phyloP scores from a whole-genome alignment of 1,284 basidiomycete species.

The Ustilago sp. region DNA sequence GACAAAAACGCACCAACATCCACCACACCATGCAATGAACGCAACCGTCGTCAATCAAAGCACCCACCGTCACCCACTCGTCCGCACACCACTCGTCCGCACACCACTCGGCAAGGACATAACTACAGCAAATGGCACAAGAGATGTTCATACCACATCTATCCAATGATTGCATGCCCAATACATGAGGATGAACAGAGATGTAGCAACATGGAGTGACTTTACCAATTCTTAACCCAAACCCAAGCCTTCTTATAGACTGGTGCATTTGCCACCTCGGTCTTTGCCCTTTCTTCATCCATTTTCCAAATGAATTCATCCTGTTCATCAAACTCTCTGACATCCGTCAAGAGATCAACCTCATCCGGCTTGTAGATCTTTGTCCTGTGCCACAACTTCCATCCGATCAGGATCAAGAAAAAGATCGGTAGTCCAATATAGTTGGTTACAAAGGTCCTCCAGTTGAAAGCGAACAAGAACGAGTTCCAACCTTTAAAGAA shows the following conservation, averaged over 20 bases:
- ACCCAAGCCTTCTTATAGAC: slow-evolving; percentile 42
- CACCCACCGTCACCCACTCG: no score
- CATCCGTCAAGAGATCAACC: slow-evolving; percentile 60
- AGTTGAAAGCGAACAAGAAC: slow-evolving; percentile 81
- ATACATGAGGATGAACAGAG: not conserved
- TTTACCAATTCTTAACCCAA: slow-evolving; percentile 52
- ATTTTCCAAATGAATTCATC: slow-evolving; percentile 41
- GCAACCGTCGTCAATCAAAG: no score
- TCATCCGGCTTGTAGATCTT: slow-evolving; percentile 48
- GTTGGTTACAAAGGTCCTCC: slow-evolving; percentile 75
- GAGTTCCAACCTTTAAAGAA: slow-evolving; percentile 73
- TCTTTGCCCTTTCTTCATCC: slow-evolving; percentile 44
- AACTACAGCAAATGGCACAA: no score
- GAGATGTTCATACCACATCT: no score
- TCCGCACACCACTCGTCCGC: no score
- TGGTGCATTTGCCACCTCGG: slow-evolving; percentile 15
- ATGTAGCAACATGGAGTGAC: not conserved
- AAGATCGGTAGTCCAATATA: slow-evolving; percentile 63
- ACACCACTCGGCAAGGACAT: no score
- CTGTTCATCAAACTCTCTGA: slow-evolving; percentile 48
- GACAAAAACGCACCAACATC: no score
- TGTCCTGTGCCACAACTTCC: slow-evolving; percentile 57
- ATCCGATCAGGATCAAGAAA: slow-evolving; percentile 54
- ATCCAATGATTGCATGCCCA: no score
- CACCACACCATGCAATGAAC: no score